Conservation (phyloP, 768 basidiomycete species). For the Termitomyces sp. region DNA sequence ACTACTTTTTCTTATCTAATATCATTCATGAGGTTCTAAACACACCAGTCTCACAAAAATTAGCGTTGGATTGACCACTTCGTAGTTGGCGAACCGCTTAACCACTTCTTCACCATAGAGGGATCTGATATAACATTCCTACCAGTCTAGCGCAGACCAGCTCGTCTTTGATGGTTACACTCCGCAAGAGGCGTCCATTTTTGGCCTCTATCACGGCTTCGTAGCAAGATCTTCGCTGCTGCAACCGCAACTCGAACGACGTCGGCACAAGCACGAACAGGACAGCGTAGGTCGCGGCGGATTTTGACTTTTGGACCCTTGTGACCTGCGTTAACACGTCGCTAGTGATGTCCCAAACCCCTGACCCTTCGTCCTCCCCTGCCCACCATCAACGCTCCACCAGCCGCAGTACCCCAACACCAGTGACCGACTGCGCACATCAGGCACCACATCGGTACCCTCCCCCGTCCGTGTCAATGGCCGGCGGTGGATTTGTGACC, state of each 20-base stretch:
- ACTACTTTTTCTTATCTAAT: no score
- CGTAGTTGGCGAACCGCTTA: no score
- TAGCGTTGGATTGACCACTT: no score
- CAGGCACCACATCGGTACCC: slow-evolving; percentile 11
- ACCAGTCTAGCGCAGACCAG: slow-evolving; percentile 17
- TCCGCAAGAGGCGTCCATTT: neutral
- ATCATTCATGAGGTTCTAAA: no score
- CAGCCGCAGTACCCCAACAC: neutral
- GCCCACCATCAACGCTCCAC: neutral
- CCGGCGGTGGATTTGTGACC: neutral
- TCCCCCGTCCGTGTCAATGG: slow-evolving; percentile 3
- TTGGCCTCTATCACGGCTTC: neutral
- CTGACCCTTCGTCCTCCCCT: neutral
- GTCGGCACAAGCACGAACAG: slow-evolving; percentile 2
- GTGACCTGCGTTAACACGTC: neutral
- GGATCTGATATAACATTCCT: slow-evolving; percentile 27
- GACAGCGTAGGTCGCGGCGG: neutral
- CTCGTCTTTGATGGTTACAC: neutral
- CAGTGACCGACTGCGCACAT: slow-evolving; percentile 1
- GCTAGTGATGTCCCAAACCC: neutral
- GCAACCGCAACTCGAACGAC: slow-evolving; percentile 5
- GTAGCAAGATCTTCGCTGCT: slow-evolving; percentile 2
- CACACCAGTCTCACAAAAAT: no score
- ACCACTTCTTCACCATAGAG: slow-evolving; percentile 24
- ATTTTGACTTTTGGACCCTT: slow-evolving; percentile 8